Base-by-base conservation (phyloP, 1,139 yeast species). In the Pichia sp. region DNA sequence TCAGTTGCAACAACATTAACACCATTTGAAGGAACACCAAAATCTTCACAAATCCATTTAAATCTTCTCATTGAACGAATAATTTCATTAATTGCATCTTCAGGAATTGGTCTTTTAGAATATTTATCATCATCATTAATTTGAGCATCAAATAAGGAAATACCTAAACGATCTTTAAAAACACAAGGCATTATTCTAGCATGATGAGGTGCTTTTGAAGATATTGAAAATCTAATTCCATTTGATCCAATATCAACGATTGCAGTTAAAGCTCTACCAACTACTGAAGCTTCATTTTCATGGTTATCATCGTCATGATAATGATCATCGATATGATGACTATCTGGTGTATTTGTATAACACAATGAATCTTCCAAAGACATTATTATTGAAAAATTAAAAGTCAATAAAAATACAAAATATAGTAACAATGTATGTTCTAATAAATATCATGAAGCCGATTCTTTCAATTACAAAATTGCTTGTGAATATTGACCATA, bases 101-200 rank as follows among this genome's bases (percentile, higher is more conserved):
- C 65, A 0, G 84, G 80, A 36, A 80, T 79, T 2, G 80, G 80
- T 10, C 66, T 66, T 51, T 72, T 74, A 25, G 62, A 26, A 22
- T 35, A 24, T 36, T 51, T 53, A 9, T 60, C 61, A 37, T 49
- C 52, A 11, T 61, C 60, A 3, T 69, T 65, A 43, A 71, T 66
- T 53, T 76, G 80, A 1, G 76, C 79, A 52, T 80, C 86, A 56
- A 76, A 79, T 25, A 82, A 60, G 0, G 86, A 78, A 16, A 82
- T 77, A 3, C 84, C 82, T 2, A 82, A 71, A 41, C 86, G 63
- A 54, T 82, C 87, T 51, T 81, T 82, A 61, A 77, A 82, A 20
- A 80, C 76, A 55, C 85, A 78, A 0, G 89, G 87, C 72, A 81
- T 74, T 4, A 79, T 76, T 48, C 89, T 68, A 1, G 85, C 84